These are phyloP conservation scores for Crataegus laevigata DNA, from an alignment of 306 rosid species.

Conservation along the genomic window DNA sequence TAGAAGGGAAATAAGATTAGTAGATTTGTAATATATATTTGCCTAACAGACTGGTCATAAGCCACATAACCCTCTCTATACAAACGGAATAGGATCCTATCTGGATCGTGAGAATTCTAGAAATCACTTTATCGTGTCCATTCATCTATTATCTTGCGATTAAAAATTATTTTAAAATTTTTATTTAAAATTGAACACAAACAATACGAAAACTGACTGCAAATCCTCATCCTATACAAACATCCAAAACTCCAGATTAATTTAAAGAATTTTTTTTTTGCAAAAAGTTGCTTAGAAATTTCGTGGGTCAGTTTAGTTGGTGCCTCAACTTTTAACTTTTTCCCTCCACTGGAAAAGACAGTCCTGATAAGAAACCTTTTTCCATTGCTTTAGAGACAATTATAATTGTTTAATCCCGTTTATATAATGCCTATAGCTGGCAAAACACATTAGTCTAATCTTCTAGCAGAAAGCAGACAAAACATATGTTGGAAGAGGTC, in stretches of 20 bases:
- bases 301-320: slow-evolving; percentile 15
- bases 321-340: slow-evolving; percentile 26
- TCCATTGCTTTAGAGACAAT: slow-evolving; percentile 7
- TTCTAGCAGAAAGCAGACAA: slow-evolving; percentile 28
- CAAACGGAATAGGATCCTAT: too few relatives aligned
- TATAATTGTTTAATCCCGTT: background rate
- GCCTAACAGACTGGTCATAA: too few relatives aligned
- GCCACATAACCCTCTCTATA: too few relatives aligned
- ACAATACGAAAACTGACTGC: accelerated
- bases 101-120: too few relatives aligned
- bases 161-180: too few relatives aligned
- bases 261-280: background rate
- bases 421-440: slow-evolving; percentile 38
- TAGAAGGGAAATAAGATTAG: background rate
- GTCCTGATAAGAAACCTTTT: slow-evolving; percentile 7
- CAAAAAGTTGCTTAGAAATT: slow-evolving; percentile 13
- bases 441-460: slow-evolving; percentile 22
- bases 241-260: background rate
- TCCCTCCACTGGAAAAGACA: slow-evolving; percentile 26
- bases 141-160: accelerated
- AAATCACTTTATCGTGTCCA: too few relatives aligned
- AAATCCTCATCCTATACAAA: background rate
- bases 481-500: slow-evolving; percentile 32
- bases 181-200: too few relatives aligned
- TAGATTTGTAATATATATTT: background rate